Percentiles rank a stretch among this genome's conserved stretches.
These are phyloP conservation scores for Chlorencoelia australis DNA, from an alignment of 2,329 filamentous ascomycete species.

Conservation along the genomic window DNA sequence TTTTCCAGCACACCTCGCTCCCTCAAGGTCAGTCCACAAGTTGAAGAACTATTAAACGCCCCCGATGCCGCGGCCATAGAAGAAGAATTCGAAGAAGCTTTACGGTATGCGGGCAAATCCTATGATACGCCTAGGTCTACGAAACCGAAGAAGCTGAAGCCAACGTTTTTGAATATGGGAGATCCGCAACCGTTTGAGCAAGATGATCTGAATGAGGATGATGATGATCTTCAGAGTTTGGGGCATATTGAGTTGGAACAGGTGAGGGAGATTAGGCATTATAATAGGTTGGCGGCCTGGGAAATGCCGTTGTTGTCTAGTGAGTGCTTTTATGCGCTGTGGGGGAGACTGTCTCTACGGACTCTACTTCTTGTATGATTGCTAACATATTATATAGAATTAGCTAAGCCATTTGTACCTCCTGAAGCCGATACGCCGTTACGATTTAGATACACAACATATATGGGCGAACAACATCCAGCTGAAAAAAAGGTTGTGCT, in stretches of 20 bases:
- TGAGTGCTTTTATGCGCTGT: slow-evolving; percentile 38
- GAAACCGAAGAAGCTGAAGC: slow-evolving; percentile 18
- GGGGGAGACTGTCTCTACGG: no score
- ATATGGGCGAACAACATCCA: slow-evolving; percentile 89
- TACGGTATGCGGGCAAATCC: slow-evolving; percentile 1
- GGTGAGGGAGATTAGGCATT: slow-evolving; percentile 80
- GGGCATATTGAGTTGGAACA: slow-evolving; percentile 83
- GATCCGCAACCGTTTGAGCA: slow-evolving; percentile 23
- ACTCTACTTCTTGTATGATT: no score
- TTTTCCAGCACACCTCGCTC: slow-evolving; percentile 18
- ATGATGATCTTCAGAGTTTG: slow-evolving; percentile 74
- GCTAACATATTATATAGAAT: slow-evolving; percentile 51
- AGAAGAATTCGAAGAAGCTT: slow-evolving; percentile 6
- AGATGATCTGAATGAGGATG: slow-evolving; percentile 47
- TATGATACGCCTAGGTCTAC: background rate
- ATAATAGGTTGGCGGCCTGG: slow-evolving; percentile 81
- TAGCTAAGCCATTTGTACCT: slow-evolving; percentile 70
- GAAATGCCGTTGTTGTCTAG: slow-evolving; percentile 87
- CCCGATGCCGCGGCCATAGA: slow-evolving; percentile 5
- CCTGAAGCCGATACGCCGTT: slow-evolving; percentile 61
- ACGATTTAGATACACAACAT: slow-evolving; percentile 92
- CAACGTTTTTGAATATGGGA: slow-evolving; percentile 27
- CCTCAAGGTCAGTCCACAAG: slow-evolving; percentile 9
- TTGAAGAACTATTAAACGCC: slow-evolving; percentile 7
- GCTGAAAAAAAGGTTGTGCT: slow-evolving; percentile 90